A percentile compares a stretch with the other conserved stretches of the same genome.
These are phyloP conservation scores for Haberlea rhodopensis DNA, from an alignment of 257 asterid species.

Conservation along the genomic window DNA sequence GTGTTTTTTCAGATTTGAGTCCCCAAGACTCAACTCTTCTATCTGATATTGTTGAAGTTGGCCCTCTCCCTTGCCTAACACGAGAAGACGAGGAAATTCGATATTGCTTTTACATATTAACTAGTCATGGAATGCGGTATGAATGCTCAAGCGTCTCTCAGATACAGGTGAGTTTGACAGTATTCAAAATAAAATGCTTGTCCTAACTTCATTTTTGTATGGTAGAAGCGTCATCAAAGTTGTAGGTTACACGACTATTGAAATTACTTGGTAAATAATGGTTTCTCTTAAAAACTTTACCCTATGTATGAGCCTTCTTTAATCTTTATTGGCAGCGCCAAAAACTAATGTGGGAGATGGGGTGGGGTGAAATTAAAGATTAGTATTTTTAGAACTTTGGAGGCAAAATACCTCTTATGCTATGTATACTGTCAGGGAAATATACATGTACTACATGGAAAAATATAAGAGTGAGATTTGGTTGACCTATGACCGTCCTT, in stretches of 20 bases:
- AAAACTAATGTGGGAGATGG: too few species aligned
- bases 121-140: constrained; percentile 80
- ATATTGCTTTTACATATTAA: constrained; percentile 72
- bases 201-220: neutral
- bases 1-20: constrained; percentile 65
- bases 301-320: constrained; percentile 1
- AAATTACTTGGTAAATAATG: neutral
- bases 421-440: too few species aligned
- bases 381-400: too few species aligned
- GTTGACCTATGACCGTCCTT: too few species aligned
- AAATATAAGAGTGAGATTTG: too few species aligned
- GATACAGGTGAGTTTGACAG: constrained; percentile 56
- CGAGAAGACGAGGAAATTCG: constrained; percentile 67
- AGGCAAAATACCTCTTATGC: too few species aligned
- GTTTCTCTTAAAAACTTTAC: neutral
- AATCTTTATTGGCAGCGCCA: too few species aligned
- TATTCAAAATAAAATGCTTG: neutral
- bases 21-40: constrained; percentile 91
- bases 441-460: too few species aligned
- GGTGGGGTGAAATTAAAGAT: too few species aligned
- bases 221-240: constrained; percentile 3
- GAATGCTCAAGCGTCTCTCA: constrained; percentile 84
- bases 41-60: constrained; percentile 78
- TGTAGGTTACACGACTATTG: neutral
- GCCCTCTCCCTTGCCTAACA: constrained; percentile 55